Percentiles rank a stretch among this genome's conserved stretches.
Evolutionary conservation across 2,329 filamentous ascomycete genomes (phyloP).

Genomic region (Cercospora sp.): DNA sequence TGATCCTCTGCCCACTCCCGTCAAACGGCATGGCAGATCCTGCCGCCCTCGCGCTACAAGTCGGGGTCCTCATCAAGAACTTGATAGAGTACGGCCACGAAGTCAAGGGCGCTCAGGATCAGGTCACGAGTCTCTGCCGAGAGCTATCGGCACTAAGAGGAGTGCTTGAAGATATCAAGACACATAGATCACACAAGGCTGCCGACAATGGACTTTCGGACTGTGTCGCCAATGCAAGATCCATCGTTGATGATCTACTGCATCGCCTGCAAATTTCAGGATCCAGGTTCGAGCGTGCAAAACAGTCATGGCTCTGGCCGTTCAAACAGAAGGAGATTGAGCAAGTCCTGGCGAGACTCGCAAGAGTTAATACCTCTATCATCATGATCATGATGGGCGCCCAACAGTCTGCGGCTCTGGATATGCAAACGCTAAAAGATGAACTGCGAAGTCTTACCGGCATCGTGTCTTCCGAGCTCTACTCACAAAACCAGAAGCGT

Average conservation of each 20-base stretch:
- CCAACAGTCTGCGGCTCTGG: background rate
- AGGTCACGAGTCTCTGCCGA: background rate
- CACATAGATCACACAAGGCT: background rate
- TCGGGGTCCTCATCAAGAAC: background rate
- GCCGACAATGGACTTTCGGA: background rate
- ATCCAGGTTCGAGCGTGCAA: background rate
- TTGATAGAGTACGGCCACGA: background rate
- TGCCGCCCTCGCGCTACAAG: background rate
- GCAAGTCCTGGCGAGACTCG: background rate
- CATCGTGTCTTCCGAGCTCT: background rate
- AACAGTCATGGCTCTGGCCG: background rate
- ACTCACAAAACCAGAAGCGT: background rate
- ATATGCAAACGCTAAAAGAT: background rate
- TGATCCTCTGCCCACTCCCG: background rate
- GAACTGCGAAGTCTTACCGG: background rate
- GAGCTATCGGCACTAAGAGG: background rate
- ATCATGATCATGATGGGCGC: conserved; percentile 7
- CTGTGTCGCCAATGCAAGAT: background rate
- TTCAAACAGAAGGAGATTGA: background rate
- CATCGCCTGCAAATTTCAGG: background rate
- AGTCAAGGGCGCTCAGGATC: background rate
- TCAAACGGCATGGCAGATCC: background rate
- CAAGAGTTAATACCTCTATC: background rate
- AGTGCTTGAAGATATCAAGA: background rate
- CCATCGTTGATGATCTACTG: background rate